Percentiles rank a stretch among this genome's conserved stretches.
Evolutionary conservation across 352 stramenopile species (phyloP).

Genomic region (Pythium scleroteichum): DNA sequence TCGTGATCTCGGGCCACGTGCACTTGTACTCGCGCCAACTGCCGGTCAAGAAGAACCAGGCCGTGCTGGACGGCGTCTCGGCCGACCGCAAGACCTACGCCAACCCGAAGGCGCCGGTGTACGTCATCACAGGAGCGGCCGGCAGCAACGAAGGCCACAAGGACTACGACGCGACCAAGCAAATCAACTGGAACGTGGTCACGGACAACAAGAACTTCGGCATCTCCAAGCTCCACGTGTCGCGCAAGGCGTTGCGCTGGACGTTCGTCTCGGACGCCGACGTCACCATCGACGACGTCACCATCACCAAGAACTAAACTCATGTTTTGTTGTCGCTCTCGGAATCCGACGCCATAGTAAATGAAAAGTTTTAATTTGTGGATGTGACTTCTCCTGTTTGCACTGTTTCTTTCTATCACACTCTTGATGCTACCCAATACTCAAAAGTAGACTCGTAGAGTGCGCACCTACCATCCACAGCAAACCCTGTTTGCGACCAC

Average conservation of each 20-base stretch:
- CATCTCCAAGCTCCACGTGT: slow-evolving; percentile 25
- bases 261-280: slow-evolving; percentile 17
- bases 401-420: no score
- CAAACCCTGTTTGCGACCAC: no score
- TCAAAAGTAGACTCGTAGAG: no score
- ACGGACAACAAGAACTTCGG: slow-evolving; percentile 22
- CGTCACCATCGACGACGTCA: slow-evolving; percentile 22
- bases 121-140: slow-evolving; percentile 43
- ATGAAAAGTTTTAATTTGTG: no score
- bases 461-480: no score
- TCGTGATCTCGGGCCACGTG: slow-evolving; percentile 51
- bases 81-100: slow-evolving; percentile 38
- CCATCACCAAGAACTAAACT: slow-evolving; percentile 28
- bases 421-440: no score
- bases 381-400: no score
- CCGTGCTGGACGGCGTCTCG: slow-evolving; percentile 45
- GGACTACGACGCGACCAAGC: slow-evolving; percentile 10
- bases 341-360: no score
- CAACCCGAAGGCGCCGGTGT: slow-evolving; percentile 50
- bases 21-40: slow-evolving; percentile 58
- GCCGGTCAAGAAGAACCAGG: slow-evolving; percentile 39
- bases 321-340: no score
- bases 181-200: slow-evolving; percentile 19
- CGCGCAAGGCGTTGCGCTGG: slow-evolving; percentile 18
- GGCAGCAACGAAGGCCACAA: slow-evolving; percentile 32